Base-by-base conservation (phyloP, 495 filamentous ascomycete genomes). In the Rhypophila decipiens region DNA sequence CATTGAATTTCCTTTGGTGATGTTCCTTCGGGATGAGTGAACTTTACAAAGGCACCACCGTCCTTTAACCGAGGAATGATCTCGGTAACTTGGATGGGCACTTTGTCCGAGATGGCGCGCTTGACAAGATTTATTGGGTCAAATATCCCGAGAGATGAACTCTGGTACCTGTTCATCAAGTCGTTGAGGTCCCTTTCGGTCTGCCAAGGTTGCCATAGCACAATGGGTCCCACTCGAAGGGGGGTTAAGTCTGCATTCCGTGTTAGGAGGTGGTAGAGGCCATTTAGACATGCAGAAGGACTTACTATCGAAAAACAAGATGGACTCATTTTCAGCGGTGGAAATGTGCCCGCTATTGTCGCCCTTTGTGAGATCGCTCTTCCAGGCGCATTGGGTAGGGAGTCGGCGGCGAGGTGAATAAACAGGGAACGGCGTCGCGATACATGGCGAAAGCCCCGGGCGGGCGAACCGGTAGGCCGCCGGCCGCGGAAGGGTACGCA, bases 41-140 rank as follows among this genome's bases (percentile, higher is more conserved):
- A 93, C 61, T 95, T 96, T 56, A 96, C 81, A 65, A 93, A 97
- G 7, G 88, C 88, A 8, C 94, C 93, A 19, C 91, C 94, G 61
- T 98, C 93, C 55, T 91, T 90, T 23, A 90, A 70, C 17, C 88
- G 78, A 2, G 90, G 87, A 37, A 95, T 56, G 29, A 95, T 81
- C 50, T 94, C 80, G 34, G 80, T 86, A 51, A 96, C 77, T 34
- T 83, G 75, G 21, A 93, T 66, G n/a, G 80, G 68, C 11, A 83
- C 53, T 0, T 60, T 57, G 4, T 64, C 50, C 0, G 86, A 83
- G 8, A 90, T 69, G 9, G 78, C 84, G 17, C 73, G 70, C 29
- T 77, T 74, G 15, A 86, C 74, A 23, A 90, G 71, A 18, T 69
- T 73, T 17, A 74, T 57, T 11, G 88, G 87, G 52, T 90, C 82